phyloP scores from a whole-genome alignment of 495 filamentous ascomycete species.

The Podospora pseudocomata region DNA sequence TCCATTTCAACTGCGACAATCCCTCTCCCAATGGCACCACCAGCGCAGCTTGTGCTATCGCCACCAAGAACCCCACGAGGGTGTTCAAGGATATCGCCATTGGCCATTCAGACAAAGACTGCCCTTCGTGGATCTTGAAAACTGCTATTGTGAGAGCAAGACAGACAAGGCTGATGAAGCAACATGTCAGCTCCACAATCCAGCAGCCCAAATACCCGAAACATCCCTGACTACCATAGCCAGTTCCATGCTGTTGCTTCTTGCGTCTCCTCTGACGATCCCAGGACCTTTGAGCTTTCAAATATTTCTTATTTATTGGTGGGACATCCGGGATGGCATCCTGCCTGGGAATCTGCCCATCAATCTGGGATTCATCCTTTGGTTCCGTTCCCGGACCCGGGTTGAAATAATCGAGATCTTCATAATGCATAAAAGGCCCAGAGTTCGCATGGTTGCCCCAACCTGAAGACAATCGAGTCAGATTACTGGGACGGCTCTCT shows the following conservation, averaged over 20 bases:
- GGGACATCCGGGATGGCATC: constrained; percentile 18
- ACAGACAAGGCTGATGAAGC: constrained; percentile 23
- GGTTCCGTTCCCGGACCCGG: constrained; percentile 12
- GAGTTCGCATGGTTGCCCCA: not conserved
- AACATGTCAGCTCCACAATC: constrained; percentile 27
- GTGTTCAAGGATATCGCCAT: constrained; percentile 48
- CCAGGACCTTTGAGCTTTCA: constrained; percentile 14
- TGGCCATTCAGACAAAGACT: constrained; percentile 42
- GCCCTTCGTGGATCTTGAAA: constrained; percentile 39
- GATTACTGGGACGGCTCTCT: not conserved
- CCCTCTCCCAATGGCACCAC: constrained; percentile 38
- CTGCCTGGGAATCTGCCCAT: not conserved
- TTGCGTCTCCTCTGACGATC: constrained; percentile 10
- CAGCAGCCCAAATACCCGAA: constrained; percentile 12
- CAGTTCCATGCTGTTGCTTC: not conserved
- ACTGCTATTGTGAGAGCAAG: constrained; percentile 34
- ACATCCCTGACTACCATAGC: not conserved
- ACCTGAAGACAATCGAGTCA: not conserved
- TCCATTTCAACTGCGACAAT: constrained; percentile 49
- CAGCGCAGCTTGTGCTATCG: constrained; percentile 41
- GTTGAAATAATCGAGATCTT: constrained; percentile 27
- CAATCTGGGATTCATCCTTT: constrained; percentile 19
- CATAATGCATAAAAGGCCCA: constrained; percentile 34
- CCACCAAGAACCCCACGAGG: constrained; percentile 43
- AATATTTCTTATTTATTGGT: constrained; percentile 4